A percentile compares a stretch with the other conserved stretches of the same genome.
Conservation (phyloP, 805 yeast species). For the Ogataea parapolymorpha region DNA sequence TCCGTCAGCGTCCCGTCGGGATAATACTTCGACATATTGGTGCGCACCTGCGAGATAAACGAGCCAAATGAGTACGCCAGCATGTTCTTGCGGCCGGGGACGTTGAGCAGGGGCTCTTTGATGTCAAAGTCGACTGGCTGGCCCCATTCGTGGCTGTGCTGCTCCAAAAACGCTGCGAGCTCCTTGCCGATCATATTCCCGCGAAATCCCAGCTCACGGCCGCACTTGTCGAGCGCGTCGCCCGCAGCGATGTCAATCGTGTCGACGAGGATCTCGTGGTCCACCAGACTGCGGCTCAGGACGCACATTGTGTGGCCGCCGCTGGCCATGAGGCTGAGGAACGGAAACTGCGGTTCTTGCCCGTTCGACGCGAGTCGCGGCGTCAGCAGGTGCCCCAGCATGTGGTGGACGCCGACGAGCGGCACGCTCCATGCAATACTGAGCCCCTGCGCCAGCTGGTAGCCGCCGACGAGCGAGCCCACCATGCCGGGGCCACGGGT, state of each 20-base stretch:
- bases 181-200: slow-evolving; percentile 89
- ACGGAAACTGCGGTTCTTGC: slow-evolving; percentile 53
- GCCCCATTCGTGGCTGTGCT: slow-evolving; percentile 32
- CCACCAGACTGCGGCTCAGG: slow-evolving; percentile 50
- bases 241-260: slow-evolving; percentile 91
- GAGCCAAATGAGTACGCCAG: slow-evolving; percentile 75
- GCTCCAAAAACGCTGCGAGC: slow-evolving; percentile 54
- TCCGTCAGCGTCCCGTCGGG: slow-evolving; percentile 19
- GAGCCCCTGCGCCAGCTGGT: slow-evolving; percentile 82
- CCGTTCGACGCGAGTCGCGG: slow-evolving; percentile 51
- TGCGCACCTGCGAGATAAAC: slow-evolving; percentile 38
- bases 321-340: slow-evolving; percentile 72
- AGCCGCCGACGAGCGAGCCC: slow-evolving; percentile 79
- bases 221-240: slow-evolving; percentile 90
- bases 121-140: slow-evolving; percentile 27
- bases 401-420: slow-evolving; percentile 88
- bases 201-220: slow-evolving; percentile 71
- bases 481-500: slow-evolving; percentile 98
- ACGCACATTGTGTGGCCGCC: slow-evolving; percentile 97
- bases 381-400: slow-evolving; percentile 86
- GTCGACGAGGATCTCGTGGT: slow-evolving; percentile 72
- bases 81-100: slow-evolving; percentile 41
- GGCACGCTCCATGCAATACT: slow-evolving; percentile 76
- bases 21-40: slow-evolving; percentile 27
- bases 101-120: slow-evolving; percentile 52